A percentile compares a stretch with the other conserved stretches of the same genome.
Conservation (phyloP, 2,329 filamentous ascomycete species). For the Botrytis pseudocinerea region DNA sequence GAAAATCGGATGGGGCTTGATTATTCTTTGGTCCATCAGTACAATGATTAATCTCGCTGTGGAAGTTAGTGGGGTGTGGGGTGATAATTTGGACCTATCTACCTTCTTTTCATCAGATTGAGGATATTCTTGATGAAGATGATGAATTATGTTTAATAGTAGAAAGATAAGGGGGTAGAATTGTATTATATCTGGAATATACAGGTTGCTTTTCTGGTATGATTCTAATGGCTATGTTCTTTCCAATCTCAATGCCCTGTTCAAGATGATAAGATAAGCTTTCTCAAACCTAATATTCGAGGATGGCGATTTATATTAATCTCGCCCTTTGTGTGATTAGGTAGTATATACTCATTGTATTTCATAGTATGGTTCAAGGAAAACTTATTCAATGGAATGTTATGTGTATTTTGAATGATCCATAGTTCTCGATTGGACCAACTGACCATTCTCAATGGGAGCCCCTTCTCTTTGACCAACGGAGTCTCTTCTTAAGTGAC, state of each 20-base stretch:
- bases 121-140: not conserved
- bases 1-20: constrained; percentile 77
- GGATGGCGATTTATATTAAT: not conserved
- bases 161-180: not conserved
- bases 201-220: not conserved
- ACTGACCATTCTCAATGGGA: not conserved
- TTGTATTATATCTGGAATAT: not conserved
- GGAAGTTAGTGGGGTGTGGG: constrained; percentile 61
- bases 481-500: not conserved
- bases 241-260: not conserved
- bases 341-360: not conserved
- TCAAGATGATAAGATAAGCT: not conserved
- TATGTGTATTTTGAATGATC: not conserved
- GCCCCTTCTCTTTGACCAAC: not conserved
- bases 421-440: not conserved
- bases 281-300: not conserved
- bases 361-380: not conserved
- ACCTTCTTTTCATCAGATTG: not conserved
- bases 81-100: constrained; percentile 15
- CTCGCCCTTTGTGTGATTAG: not conserved
- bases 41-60: constrained; percentile 80
- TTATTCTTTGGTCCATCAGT: constrained; percentile 77
- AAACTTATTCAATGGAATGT: not conserved
- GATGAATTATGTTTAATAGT: not conserved
- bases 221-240: not conserved